These are phyloP conservation scores for Phytopythium sindhum DNA, from an alignment of 352 stramenopile species.

Conservation along the genomic window DNA sequence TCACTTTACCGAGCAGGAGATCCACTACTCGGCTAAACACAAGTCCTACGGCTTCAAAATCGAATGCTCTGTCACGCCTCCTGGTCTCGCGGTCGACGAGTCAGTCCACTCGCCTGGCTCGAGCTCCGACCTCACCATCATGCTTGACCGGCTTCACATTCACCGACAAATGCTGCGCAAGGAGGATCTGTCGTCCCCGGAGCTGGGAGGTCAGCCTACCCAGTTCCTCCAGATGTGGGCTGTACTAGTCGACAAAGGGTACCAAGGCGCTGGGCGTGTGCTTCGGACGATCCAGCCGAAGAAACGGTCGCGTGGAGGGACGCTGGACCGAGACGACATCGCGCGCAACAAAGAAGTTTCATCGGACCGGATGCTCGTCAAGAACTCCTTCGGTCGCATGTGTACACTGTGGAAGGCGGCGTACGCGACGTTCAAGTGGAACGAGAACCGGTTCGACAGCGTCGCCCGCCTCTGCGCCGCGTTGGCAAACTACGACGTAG, in stretches of 20 bases:
- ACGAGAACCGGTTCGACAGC: neutral
- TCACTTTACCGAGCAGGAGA: neutral
- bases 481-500: neutral
- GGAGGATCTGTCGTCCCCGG: neutral
- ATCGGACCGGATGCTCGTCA: neutral
- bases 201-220: constrained; percentile 7
- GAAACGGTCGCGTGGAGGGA: neutral
- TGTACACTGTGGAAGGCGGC: neutral
- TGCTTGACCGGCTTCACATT: constrained; percentile 9
- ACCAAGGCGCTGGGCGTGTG: neutral
- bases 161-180: constrained; percentile 8
- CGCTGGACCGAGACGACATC: neutral
- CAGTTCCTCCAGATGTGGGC: constrained; percentile 9
- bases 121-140: constrained; percentile 15
- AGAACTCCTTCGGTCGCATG: constrained; percentile 2
- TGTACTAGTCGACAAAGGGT: constrained; percentile 12
- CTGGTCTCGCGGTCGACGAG: constrained; percentile 8
- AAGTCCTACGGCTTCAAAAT: constrained; percentile 23
- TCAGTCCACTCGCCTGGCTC: constrained; percentile 9
- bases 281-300: neutral
- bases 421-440: constrained; percentile 1
- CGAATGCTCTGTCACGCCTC: constrained; percentile 8
- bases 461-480: neutral
- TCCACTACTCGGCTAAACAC: constrained; percentile 11
- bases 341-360: neutral